Percentiles rank a stretch among this genome's conserved stretches.
Evolutionary conservation across 1,284 basidiomycete species (phyloP).

Genomic region (Kwoniella shivajii): DNA sequence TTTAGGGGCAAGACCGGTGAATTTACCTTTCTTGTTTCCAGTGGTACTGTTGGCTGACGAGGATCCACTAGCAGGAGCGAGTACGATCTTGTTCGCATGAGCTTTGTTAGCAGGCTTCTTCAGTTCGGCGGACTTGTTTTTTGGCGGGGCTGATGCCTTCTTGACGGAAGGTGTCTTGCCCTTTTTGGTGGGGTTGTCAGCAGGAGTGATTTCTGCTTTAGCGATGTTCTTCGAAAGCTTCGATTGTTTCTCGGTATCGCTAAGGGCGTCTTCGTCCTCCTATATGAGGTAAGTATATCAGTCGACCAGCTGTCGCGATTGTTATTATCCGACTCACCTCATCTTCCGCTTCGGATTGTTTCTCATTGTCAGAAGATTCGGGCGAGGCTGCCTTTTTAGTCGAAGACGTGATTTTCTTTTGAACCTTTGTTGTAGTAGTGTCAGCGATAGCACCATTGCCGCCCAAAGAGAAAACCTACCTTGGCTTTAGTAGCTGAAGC

Average conservation of each 20-base stretch:
- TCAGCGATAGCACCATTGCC: not conserved
- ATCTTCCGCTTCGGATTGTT: not conserved
- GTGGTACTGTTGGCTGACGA: not conserved
- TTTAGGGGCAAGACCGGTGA: slow-evolving; percentile 1
- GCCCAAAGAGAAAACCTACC: not conserved
- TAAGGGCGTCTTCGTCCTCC: not conserved
- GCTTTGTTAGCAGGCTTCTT: not conserved
- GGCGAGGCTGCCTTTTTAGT: not conserved
- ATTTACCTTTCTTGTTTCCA: not conserved
- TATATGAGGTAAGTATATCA: no score
- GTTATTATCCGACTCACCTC: not conserved
- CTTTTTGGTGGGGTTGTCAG: not conserved
- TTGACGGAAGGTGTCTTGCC: not conserved
- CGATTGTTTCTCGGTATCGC: not conserved
- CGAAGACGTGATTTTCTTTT: not conserved
- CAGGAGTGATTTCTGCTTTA: not conserved
- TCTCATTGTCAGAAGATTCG: not conserved
- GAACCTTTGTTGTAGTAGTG: not conserved
- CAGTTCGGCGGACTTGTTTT: not conserved
- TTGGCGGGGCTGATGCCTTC: not conserved
- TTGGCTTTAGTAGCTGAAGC: no score
- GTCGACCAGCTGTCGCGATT: no score
- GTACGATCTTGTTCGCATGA: not conserved
- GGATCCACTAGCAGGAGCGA: not conserved
- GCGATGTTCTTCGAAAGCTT: not conserved